Percentiles rank a stretch among this genome's conserved stretches.
Conservation (phyloP, 805 yeast genomes). For the Zygosaccharomyces siamensis region DNA sequence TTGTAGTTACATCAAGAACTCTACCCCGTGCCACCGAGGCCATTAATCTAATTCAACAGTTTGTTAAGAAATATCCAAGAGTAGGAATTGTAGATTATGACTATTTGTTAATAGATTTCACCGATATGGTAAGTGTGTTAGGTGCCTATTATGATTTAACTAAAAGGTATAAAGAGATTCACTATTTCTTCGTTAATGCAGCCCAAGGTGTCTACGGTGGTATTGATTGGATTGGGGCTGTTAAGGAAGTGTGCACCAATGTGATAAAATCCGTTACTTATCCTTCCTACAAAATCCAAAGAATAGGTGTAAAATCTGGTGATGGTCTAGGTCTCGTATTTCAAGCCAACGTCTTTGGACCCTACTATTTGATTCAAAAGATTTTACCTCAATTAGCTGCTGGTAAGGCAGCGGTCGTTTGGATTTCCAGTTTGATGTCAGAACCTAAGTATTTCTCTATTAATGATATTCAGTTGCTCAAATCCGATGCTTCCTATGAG, state of each 20-base stretch:
- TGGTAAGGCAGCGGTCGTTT: constrained; percentile 62
- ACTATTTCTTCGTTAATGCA: constrained; percentile 80
- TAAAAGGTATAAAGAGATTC: constrained; percentile 60
- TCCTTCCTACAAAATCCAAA: constrained; percentile 82
- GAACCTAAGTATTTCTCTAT: constrained; percentile 67
- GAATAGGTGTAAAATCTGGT: constrained; percentile 63
- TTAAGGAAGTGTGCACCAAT: constrained; percentile 54
- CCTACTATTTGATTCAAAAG: constrained; percentile 75
- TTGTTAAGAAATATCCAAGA: constrained; percentile 40
- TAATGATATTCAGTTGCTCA: constrained; percentile 67
- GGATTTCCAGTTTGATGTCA: constrained; percentile 86
- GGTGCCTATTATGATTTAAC: constrained; percentile 67
- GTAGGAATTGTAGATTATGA: constrained; percentile 71
- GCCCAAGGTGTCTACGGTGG: constrained; percentile 87
- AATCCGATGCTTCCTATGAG: constrained; percentile 70
- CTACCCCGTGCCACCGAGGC: constrained; percentile 78
- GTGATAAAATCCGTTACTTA: constrained; percentile 83
- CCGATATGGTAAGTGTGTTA: constrained; percentile 80
- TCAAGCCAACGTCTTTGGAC: constrained; percentile 96
- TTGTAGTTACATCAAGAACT: constrained; percentile 86
- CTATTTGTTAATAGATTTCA: constrained; percentile 82
- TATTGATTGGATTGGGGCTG: constrained; percentile 79
- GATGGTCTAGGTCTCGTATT: constrained; percentile 86
- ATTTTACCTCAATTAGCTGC: constrained; percentile 49
- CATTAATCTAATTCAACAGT: constrained; percentile 51